These are phyloP conservation scores for Coprinopsis cinerea DNA, from an alignment of 768 basidiomycete genomes.

Conservation along the genomic window DNA sequence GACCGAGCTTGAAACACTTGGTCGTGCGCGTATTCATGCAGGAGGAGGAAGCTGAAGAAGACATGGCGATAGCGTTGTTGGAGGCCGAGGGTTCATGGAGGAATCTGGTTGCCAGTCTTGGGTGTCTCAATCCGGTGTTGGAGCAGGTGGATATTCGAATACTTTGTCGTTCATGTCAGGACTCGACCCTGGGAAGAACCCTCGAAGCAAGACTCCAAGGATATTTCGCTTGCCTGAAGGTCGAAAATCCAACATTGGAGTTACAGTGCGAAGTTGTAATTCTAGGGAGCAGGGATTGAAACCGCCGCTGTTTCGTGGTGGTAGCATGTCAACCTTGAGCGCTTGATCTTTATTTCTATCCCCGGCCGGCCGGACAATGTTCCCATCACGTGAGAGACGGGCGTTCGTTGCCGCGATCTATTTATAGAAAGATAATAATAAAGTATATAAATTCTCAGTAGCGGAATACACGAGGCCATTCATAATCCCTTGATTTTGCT, in stretches of 20 bases:
- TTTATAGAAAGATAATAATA: no score
- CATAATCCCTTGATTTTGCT: slow-evolving; percentile 1
- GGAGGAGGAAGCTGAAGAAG: neutral
- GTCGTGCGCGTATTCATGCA: neutral
- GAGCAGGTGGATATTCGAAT: neutral
- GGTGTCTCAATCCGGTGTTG: neutral
- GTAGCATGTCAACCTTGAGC: no score
- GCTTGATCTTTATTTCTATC: no score
- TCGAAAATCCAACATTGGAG: no score
- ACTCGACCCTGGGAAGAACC: neutral
- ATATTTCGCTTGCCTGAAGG: neutral
- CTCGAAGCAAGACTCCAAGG: neutral
- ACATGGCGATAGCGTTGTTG: neutral
- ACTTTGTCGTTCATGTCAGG: neutral
- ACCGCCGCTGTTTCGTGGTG: no score
- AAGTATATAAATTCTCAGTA: no score
- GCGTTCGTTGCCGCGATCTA: no score
- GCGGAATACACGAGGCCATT: no score
- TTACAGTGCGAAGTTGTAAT: no score
- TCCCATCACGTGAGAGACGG: neutral
- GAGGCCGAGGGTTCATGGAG: neutral
- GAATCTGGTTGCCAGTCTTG: neutral
- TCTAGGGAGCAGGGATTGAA: no score
- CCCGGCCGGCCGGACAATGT: no score
- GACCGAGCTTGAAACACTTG: neutral